Percentiles rank a stretch among this genome's conserved stretches.
Conservation (phyloP, 75 land plant genomes). For the Cryptomeria japonica region DNA sequence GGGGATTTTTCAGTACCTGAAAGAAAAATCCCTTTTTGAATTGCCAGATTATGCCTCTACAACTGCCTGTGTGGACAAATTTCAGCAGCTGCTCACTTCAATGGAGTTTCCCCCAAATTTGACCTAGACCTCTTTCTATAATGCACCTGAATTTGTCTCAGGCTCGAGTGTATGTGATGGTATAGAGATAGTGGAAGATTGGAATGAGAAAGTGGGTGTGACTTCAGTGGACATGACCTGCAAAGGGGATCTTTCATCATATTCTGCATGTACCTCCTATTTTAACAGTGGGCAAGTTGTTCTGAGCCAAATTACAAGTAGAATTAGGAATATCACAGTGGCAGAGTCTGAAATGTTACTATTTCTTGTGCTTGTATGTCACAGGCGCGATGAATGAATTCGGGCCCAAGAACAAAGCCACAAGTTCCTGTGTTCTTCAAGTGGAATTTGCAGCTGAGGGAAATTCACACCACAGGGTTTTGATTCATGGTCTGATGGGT, state of each 20-base stretch:
- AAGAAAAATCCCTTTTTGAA: slow-evolving; percentile 41
- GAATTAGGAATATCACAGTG: background rate
- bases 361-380: slow-evolving; percentile 54
- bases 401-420: slow-evolving; percentile 40
- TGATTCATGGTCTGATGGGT: slow-evolving; percentile 22
- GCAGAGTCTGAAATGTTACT: slow-evolving; percentile 31
- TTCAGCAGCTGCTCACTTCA: slow-evolving; percentile 26
- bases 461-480: background rate
- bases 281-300: slow-evolving; percentile 24
- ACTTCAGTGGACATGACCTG: slow-evolving; percentile 46
- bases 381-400: slow-evolving; percentile 55
- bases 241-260: slow-evolving; percentile 40
- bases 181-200: slow-evolving; percentile 38
- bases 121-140: slow-evolving; percentile 31
- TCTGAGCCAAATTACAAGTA: background rate
- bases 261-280: slow-evolving; percentile 47
- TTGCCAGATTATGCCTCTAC: slow-evolving; percentile 49
- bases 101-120: slow-evolving; percentile 25
- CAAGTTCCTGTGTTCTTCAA: slow-evolving; percentile 41
- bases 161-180: slow-evolving; percentile 45
- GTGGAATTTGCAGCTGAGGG: background rate
- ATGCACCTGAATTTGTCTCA: slow-evolving; percentile 32
- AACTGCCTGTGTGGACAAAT: slow-evolving; percentile 39
- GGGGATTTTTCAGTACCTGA: slow-evolving; percentile 48
- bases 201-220: slow-evolving; percentile 32